Evolutionary conservation across 2,329 filamentous ascomycete species (phyloP).

Genomic region (Helminthosporium solani): DNA sequence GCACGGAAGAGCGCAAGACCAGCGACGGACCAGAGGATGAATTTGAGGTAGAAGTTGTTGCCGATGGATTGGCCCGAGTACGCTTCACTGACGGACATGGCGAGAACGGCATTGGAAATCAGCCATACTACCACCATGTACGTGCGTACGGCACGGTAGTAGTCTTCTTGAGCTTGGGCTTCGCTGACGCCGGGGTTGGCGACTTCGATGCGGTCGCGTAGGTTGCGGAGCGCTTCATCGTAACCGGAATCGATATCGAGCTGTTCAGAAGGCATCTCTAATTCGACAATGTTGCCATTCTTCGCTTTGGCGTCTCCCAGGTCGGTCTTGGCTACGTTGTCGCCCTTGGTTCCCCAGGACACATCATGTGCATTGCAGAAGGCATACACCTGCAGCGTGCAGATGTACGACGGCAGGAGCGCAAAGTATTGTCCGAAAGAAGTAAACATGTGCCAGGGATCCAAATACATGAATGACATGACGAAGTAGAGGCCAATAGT

Average conservation of each 20-base stretch:
- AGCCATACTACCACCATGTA: constrained; percentile 99
- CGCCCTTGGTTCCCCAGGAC: constrained; percentile 97
- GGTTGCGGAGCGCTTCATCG: constrained; percentile 93
- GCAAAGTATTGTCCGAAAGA: constrained; percentile 88
- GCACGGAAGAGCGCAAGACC: constrained; percentile 84
- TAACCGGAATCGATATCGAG: constrained; percentile 98
- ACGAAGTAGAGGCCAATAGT: constrained; percentile 93
- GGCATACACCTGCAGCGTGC: constrained; percentile 94
- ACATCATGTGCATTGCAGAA: constrained; percentile 99
- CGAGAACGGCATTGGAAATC: constrained; percentile 84
- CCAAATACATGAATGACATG: constrained; percentile 94
- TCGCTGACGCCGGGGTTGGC: constrained; percentile 63
- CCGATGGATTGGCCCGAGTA: constrained; percentile 72
- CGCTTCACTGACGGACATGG: constrained; percentile 87
- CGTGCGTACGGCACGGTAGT: constrained; percentile 94
- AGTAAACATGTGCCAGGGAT: constrained; percentile 99
- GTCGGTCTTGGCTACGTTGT: constrained; percentile 92
- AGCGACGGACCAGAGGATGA: constrained; percentile 92
- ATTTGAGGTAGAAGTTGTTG: constrained; percentile 85
- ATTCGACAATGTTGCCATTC: constrained; percentile 73
- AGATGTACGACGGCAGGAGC: constrained; percentile 90
- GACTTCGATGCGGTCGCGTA: constrained; percentile 89
- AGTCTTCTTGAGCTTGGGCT: constrained; percentile 90
- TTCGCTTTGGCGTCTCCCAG: constrained; percentile 82
- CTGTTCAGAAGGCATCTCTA: constrained; percentile 97